Evolutionary conservation across 1,139 yeast genomes (phyloP).

Genomic region (Kodamaea alishanica): DNA sequence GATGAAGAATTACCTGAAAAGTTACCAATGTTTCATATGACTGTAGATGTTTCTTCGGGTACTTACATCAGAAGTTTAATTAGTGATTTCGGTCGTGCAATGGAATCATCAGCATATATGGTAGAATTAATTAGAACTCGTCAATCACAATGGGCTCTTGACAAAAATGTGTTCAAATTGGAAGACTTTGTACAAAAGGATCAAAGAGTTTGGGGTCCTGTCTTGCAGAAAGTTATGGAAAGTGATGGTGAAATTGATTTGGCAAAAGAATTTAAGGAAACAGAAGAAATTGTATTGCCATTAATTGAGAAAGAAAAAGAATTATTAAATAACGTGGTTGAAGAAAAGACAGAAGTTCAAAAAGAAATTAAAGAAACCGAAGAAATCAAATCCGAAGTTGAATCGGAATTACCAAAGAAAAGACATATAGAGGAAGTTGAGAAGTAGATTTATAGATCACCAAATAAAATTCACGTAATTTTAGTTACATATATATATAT

Average conservation of each 20-base stretch:
- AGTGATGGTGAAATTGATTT: constrained; percentile 31
- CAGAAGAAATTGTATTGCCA: not conserved
- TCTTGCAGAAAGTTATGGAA: constrained; percentile 48
- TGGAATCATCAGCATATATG: constrained; percentile 86
- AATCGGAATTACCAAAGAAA: constrained; percentile 15
- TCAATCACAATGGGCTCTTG: constrained; percentile 83
- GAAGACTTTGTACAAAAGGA: constrained; percentile 59
- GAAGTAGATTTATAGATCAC: not conserved
- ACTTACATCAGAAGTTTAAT: constrained; percentile 88
- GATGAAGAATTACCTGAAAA: constrained; percentile 28
- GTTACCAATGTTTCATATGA: constrained; percentile 66
- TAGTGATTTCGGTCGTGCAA: constrained; percentile 82
- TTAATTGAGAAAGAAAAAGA: constrained; percentile 12
- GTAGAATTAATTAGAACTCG: constrained; percentile 68
- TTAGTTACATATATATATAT: too few relatives aligned
- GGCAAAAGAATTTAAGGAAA: constrained; percentile 18
- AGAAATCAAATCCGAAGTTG: constrained; percentile 6
- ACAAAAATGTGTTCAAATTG: constrained; percentile 63
- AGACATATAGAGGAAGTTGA: constrained; percentile 28
- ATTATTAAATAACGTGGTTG: constrained; percentile 10
- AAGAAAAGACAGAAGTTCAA: constrained; percentile 8
- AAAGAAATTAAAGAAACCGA: constrained; percentile 4
- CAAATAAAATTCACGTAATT: too few relatives aligned
- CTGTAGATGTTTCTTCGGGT: constrained; percentile 85
- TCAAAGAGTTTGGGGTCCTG: constrained; percentile 67